phyloP scores from a whole-genome alignment of 2,329 filamentous ascomycete genomes.

The Pseudogymnoascus destructans region DNA sequence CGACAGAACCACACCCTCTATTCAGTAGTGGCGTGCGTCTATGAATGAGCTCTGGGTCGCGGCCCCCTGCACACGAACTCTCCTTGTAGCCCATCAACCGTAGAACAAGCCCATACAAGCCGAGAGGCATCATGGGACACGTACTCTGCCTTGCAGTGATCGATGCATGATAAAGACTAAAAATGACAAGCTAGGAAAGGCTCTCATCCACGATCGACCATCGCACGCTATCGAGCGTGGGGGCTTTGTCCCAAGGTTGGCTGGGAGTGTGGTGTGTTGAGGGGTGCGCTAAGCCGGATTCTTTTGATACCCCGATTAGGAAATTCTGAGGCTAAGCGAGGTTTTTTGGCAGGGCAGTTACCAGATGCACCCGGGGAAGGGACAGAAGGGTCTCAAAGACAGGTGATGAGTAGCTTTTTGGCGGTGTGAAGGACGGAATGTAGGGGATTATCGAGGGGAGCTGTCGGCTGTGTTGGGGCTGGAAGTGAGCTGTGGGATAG shows the following conservation, averaged over 20 bases:
- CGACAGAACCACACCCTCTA: neutral
- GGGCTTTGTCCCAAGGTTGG: neutral
- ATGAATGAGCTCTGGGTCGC: neutral
- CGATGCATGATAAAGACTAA: neutral
- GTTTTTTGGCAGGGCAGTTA: neutral
- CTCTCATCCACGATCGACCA: neutral
- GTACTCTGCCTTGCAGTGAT: neutral
- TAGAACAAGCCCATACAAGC: neutral
- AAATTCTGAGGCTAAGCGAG: slow-evolving; percentile 4
- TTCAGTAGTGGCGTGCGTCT: neutral
- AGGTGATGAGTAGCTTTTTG: neutral
- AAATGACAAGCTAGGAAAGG: neutral
- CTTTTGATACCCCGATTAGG: slow-evolving; percentile 11
- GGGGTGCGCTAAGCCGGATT: slow-evolving; percentile 1
- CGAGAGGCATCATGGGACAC: neutral
- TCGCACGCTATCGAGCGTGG: neutral
- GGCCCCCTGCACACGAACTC: neutral
- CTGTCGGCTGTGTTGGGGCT: neutral
- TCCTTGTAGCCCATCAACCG: neutral
- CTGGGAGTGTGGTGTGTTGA: neutral
- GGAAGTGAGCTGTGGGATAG: neutral
- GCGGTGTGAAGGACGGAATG: neutral
- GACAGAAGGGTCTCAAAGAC: neutral
- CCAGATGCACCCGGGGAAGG: neutral
- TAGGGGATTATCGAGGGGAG: neutral